Percentiles rank a stretch among this genome's conserved stretches.
Conservation (phyloP, 106 monocot genomes). For the Ottelia alismoides region DNA sequence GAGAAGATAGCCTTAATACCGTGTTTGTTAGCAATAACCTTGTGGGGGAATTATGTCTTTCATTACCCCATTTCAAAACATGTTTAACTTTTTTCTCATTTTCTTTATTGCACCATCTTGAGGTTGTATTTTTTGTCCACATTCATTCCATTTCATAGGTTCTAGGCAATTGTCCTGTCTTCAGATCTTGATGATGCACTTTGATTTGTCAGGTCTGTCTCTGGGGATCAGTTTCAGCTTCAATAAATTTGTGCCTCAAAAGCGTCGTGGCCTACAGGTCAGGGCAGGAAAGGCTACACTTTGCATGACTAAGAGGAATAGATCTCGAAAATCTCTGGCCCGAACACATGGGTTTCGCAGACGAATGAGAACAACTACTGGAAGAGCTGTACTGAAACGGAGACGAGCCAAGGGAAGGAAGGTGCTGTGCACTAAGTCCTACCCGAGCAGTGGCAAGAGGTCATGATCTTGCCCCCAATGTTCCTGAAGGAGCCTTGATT, state of each 20-base stretch:
- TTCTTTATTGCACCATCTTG: too few species aligned
- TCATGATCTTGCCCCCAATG: conserved; percentile 1
- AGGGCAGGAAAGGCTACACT: conserved; percentile 59
- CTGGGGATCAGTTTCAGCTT: conserved; percentile 28
- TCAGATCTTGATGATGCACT: too few species aligned
- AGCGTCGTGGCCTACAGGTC: conserved; percentile 36
- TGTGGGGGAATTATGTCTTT: too few species aligned
- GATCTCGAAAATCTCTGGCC: conserved; percentile 90
- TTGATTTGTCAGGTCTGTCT: conserved; percentile 69
- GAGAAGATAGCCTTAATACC: too few species aligned
- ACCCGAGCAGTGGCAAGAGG: conserved; percentile 52
- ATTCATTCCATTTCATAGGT: too few species aligned
- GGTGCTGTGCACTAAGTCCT: conserved; percentile 80
- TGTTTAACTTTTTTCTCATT: too few species aligned
- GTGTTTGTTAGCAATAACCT: too few species aligned
- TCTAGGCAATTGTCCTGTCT: too few species aligned
- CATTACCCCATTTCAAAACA: too few species aligned
- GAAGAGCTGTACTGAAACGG: conserved; percentile 52
- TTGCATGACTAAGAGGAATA: conserved; percentile 64
- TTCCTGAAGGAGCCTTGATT: too few species aligned
- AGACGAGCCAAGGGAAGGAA: conserved; percentile 81
- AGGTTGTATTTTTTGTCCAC: too few species aligned
- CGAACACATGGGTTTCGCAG: conserved; percentile 80
- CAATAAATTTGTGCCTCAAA: conserved; percentile 4
- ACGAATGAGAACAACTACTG: conserved; percentile 60